Conservation (phyloP, 345 rosid genomes). For the Litchi chinensis region DNA sequence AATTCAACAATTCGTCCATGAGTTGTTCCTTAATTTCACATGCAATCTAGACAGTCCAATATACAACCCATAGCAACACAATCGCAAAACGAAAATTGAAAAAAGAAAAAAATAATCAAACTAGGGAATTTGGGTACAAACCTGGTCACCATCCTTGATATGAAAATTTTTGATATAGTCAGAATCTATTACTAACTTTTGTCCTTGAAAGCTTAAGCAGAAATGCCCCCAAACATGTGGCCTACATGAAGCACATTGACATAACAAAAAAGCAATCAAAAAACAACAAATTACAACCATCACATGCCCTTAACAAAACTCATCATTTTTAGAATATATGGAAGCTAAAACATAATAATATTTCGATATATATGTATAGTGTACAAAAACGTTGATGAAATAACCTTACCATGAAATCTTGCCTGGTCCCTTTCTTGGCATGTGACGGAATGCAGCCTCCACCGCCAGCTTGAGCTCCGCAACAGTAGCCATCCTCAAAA, state of each 20-base stretch:
- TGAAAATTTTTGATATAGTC: conserved; percentile 55
- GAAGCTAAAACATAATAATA: too few species aligned
- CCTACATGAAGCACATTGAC: conserved; percentile 46
- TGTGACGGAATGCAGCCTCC: conserved; percentile 71
- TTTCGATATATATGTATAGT: background rate
- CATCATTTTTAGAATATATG: too few species aligned
- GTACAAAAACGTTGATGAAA: background rate
- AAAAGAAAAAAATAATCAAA: background rate
- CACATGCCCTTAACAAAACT: background rate
- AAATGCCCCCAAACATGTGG: conserved; percentile 92
- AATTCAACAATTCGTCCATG: background rate
- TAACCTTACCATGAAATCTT: conserved; percentile 72
- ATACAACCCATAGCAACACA: background rate
- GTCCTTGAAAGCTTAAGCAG: conserved; percentile 64
- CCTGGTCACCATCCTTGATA: conserved; percentile 89
- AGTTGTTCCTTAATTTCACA: background rate
- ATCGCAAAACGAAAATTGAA: background rate
- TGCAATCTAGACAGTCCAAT: background rate
- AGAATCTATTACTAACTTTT: conserved; percentile 55
- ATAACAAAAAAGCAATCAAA: background rate
- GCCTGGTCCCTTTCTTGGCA: conserved; percentile 58
- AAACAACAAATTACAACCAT: background rate
- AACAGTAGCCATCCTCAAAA: conserved; percentile 59
- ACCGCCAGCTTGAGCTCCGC: conserved; percentile 75
- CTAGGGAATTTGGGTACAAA: conserved; percentile 20